phyloP scores from a whole-genome alignment of 2,329 filamentous ascomycete genomes.

The Epichloe coenophiala region DNA sequence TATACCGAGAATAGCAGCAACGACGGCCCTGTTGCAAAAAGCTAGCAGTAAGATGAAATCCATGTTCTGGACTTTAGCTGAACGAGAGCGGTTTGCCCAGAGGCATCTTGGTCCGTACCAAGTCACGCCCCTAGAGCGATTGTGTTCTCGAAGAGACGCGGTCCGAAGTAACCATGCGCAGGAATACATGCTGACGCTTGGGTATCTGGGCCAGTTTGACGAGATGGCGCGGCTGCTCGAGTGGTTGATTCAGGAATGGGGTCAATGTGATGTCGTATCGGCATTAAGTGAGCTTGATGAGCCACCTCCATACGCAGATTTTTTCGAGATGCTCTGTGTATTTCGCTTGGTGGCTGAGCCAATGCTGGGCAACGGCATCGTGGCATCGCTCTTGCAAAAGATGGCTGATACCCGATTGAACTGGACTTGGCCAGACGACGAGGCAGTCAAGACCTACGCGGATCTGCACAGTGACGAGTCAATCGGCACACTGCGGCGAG shows the following conservation, averaged over 20 bases:
- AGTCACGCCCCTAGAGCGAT: constrained; percentile 19
- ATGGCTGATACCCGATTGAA: constrained; percentile 13
- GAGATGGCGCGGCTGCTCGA: constrained; percentile 42
- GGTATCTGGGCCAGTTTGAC: constrained; percentile 42
- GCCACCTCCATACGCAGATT: constrained; percentile 18
- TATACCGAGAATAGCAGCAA: not conserved
- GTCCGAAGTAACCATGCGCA: constrained; percentile 31
- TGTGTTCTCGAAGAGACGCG: constrained; percentile 20
- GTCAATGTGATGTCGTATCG: constrained; percentile 18
- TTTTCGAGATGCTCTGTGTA: constrained; percentile 27
- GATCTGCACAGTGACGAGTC: constrained; percentile 13
- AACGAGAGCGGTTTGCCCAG: constrained; percentile 12
- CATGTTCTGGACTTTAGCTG: constrained; percentile 15
- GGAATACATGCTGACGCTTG: constrained; percentile 50
- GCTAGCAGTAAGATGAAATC: constrained; percentile 14
- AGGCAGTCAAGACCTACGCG: constrained; percentile 22
- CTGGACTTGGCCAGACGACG: constrained; percentile 27
- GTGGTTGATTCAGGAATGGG: constrained; percentile 44
- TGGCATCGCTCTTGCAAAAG: constrained; percentile 17
- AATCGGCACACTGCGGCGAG: constrained; percentile 12
- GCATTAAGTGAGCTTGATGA: constrained; percentile 23
- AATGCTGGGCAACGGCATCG: constrained; percentile 20
- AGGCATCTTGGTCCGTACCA: constrained; percentile 9
- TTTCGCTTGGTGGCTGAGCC: constrained; percentile 36
- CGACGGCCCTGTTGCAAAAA: constrained; percentile 8